Percentiles rank a stretch among this genome's conserved stretches.
Evolutionary conservation across 108 stramenopile genomes (phyloP).

Genomic region (Nitzschia inconspicua): DNA sequence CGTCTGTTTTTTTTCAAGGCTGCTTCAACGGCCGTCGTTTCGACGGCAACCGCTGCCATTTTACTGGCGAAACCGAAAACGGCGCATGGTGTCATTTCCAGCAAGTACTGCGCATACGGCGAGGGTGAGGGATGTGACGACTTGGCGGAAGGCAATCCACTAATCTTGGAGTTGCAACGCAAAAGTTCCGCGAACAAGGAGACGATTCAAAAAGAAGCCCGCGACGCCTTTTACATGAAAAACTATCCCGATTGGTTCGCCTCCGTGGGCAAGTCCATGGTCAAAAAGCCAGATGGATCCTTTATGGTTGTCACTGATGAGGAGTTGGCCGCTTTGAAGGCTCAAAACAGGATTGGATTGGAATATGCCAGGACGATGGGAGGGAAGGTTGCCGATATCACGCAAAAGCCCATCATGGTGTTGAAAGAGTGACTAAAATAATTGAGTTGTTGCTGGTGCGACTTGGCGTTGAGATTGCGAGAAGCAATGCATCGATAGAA

Average conservation of each 20-base stretch:
- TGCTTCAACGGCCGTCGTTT: too few relatives aligned
- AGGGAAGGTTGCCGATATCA: conserved; percentile 65
- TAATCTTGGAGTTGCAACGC: conserved; percentile 60
- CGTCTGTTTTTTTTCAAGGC: too few relatives aligned
- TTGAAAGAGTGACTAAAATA: conserved; percentile 40
- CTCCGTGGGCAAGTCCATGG: conserved; percentile 48
- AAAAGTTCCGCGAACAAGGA: conserved; percentile 65
- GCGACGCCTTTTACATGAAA: conserved; percentile 80
- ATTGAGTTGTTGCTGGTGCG: background rate
- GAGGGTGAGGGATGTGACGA: conserved; percentile 71
- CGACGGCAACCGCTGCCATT: too few relatives aligned
- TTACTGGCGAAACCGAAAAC: background rate
- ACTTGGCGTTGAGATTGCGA: too few relatives aligned
- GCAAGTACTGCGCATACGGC: conserved; percentile 65
- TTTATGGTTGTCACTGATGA: conserved; percentile 48
- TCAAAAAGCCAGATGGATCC: conserved; percentile 69
- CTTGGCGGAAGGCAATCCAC: conserved; percentile 70
- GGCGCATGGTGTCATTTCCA: conserved; percentile 37
- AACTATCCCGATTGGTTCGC: conserved; percentile 85
- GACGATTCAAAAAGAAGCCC: conserved; percentile 56
- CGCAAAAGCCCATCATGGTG: conserved; percentile 80
- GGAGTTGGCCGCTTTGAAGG: conserved; percentile 49
- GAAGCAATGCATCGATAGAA: too few relatives aligned
- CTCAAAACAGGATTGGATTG: conserved; percentile 45
- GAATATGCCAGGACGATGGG: conserved; percentile 64